Evolutionary conservation across 2,329 filamentous ascomycete species (phyloP), one percentile per base, ranked within the genome.

Genomic region (Claviceps capensis): DNA sequence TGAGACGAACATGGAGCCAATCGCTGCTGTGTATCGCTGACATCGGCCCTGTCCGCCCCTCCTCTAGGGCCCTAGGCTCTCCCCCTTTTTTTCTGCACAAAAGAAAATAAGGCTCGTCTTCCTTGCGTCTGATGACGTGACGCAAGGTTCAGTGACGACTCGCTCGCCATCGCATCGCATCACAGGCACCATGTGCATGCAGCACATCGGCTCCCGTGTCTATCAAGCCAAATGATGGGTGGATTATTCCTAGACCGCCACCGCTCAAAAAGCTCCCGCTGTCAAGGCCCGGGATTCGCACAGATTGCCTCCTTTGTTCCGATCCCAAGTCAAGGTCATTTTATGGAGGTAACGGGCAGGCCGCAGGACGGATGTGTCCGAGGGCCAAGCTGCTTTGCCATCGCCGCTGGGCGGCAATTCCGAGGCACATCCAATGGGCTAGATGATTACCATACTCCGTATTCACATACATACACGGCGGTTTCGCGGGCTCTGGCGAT

Each of bases 151-250:
- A 47, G 22, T 30, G 16, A 45, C 22, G 22, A 34, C 16, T 30
- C 8, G 16, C 16, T 30, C 8, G 16, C 34, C 26, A 19, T 34
- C 16, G 16, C 26, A 46, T 19, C 16, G 14, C 19, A 43, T 22
- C 41, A 22, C 26, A 11, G 26, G 26, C 26, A 30, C 26, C 26
- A 30, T 30, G 26, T 30, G 9, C 26, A 5, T 26, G 6, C 23
- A 30, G 26, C 30, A 42, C 40, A n/a, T 42, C 40, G 7, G 43
- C 14, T 45, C 45, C 49, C 48, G 53, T 55, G 53, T 55, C 53
- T 51, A 41, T 52, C 22, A 53, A 14, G 42, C 40, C 52, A 48
- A 51, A 45, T 5, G n/a, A 13, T 22, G 22, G 54, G 46, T 36
- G 26, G 26, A 30, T 45, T 7, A 43, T 23, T 44, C 49, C 43